phyloP scores from a whole-genome alignment of 805 yeast species.

The Candida germanica region DNA sequence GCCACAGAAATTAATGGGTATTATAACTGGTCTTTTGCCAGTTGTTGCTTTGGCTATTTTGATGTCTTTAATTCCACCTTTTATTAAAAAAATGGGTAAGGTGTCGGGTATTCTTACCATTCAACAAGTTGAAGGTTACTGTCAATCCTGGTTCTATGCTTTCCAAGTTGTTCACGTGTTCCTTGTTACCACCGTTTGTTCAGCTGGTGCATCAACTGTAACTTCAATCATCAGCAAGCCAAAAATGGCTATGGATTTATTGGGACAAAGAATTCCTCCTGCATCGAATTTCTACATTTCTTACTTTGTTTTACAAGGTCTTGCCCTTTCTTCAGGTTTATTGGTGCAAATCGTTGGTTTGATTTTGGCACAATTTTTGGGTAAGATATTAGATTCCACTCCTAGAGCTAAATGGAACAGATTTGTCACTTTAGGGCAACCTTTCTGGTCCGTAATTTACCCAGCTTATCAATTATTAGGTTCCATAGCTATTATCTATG shows the following conservation, averaged over 20 bases:
- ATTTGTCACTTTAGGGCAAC: constrained; percentile 56
- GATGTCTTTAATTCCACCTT: constrained; percentile 64
- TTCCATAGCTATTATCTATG: constrained; percentile 68
- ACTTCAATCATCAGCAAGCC: constrained; percentile 69
- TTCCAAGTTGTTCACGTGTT: constrained; percentile 91
- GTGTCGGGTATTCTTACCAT: constrained; percentile 67
- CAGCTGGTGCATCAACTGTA: constrained; percentile 79
- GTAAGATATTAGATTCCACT: constrained; percentile 72
- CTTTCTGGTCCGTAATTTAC: constrained; percentile 79
- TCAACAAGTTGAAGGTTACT: constrained; percentile 73
- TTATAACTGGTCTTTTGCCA: constrained; percentile 68
- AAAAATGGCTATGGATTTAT: constrained; percentile 62
- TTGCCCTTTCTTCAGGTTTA: constrained; percentile 71
- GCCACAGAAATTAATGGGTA: constrained; percentile 54
- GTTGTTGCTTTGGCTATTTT: constrained; percentile 61
- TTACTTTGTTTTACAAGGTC: constrained; percentile 78
- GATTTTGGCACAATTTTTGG: constrained; percentile 66
- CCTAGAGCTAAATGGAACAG: constrained; percentile 93
- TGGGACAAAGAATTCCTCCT: constrained; percentile 78
- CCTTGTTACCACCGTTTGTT: constrained; percentile 76
- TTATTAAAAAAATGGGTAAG: constrained; percentile 67
- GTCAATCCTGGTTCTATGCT: constrained; percentile 86
- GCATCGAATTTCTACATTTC: constrained; percentile 88
- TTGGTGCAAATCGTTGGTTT: constrained; percentile 74
- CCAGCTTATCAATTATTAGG: constrained; percentile 75